Base-by-base conservation (phyloP, 2,329 filamentous ascomycete genomes). In the Trichoderma pleuroti region DNA sequence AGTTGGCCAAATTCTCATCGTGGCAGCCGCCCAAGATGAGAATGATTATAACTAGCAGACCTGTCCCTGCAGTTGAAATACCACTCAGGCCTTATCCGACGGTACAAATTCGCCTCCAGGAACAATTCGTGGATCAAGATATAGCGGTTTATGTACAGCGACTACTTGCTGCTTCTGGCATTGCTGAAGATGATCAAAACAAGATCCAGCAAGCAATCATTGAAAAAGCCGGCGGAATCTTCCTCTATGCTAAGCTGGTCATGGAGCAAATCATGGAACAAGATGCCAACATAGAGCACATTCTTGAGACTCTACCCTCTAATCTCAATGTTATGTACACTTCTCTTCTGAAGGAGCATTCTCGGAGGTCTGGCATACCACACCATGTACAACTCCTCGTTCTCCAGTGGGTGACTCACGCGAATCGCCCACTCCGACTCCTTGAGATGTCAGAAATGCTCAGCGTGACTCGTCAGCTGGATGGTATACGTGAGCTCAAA, bases 211-310 rank as follows among this genome's bases (percentile, higher is more conserved):
- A 77, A 14, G 77, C 80, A 0, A 75, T 84, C 3, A 78, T 77
- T 6, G 79, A 78, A 5, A 74, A 75, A 5, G 81, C 80, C 0
- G 79, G 82, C n/a, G 83, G 83, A 0, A 73, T 84, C 1, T 85
- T 85, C 68, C 76, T 85, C 3, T 84, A 84, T 69, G 82, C 83
- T 1, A 80, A 78, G 61, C 77, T 85, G 4, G 80, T 81, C 10
- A 80, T 84, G 77, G 82, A 84, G 16, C 75, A 79, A 21, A 76
- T 80, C 28, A 73, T 79, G 9, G 71, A 75, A 24, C 71, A 72
- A 1, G 74, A 73, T 21, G 76, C 76, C n/a, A 66, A 77, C 26
- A 54, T 78, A 10, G 9, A 70, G 24, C 46, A 72, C 2, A 73
- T 81, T 5, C 70, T 83, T 26, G 30, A 74, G n/a, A 32, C 36